Conservation (phyloP, 768 basidiomycete species). For the Mycena leptocephala region DNA sequence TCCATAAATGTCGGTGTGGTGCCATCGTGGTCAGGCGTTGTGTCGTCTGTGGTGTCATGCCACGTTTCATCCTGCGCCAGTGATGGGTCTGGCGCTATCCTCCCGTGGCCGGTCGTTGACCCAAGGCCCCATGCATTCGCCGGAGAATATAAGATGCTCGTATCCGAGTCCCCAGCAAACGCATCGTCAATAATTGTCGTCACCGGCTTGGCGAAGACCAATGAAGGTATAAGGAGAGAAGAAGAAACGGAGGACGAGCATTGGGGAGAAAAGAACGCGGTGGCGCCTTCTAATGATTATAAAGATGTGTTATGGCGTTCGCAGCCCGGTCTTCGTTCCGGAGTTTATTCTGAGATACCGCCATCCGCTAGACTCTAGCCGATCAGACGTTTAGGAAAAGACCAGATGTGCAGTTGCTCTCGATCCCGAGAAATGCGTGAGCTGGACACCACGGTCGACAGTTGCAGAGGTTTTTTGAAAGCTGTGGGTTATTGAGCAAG, state of each 20-base stretch:
- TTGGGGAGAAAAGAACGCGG: background rate
- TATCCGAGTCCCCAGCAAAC: background rate
- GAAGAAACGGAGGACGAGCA: background rate
- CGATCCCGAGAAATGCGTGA: too few relatives aligned
- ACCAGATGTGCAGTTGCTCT: too few relatives aligned
- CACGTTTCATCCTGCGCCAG: background rate
- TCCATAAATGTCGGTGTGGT: constrained; percentile 13
- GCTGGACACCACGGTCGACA: too few relatives aligned
- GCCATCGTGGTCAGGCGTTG: constrained; percentile 15
- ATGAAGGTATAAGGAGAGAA: background rate
- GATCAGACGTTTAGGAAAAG: too few relatives aligned
- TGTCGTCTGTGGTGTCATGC: constrained; percentile 24
- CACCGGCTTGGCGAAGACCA: background rate
- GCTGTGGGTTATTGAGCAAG: too few relatives aligned
- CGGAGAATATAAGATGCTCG: constrained; percentile 4
- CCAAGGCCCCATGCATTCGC: background rate
- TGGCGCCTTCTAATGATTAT: background rate
- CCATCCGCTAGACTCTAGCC: too few relatives aligned
- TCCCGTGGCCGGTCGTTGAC: background rate
- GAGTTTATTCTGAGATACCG: too few relatives aligned
- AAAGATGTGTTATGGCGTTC: too few relatives aligned
- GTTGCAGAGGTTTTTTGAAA: too few relatives aligned
- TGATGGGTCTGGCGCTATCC: background rate
- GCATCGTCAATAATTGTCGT: constrained; percentile 19
- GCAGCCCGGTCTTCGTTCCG: too few relatives aligned